phyloP scores from a whole-genome alignment of 2,329 filamentous ascomycete genomes.

The Alternaria sp. region DNA sequence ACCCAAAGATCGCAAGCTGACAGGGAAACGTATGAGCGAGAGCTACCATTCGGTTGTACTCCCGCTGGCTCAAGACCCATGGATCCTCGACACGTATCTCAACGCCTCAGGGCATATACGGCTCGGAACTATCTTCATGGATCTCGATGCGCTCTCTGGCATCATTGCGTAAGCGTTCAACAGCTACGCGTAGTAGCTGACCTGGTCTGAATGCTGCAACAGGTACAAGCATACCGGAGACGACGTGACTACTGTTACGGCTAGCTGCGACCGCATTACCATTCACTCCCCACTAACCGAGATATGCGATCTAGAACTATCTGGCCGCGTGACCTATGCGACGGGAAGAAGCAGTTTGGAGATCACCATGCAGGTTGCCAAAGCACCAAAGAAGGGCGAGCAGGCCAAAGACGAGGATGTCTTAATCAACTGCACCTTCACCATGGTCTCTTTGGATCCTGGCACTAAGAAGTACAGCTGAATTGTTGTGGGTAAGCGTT shows the following conservation, averaged over 20 bases:
- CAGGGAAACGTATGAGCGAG: constrained; percentile 73
- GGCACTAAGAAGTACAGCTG: constrained; percentile 68
- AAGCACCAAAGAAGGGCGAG: constrained; percentile 66
- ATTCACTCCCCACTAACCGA: constrained; percentile 75
- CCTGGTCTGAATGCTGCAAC: constrained; percentile 19
- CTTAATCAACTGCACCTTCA: constrained; percentile 75
- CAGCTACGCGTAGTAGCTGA: constrained; percentile 57
- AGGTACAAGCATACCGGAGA: constrained; percentile 73
- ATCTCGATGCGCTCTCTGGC: constrained; percentile 77
- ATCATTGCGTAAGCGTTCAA: constrained; percentile 67
- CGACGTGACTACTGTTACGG: constrained; percentile 67
- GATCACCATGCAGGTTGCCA: constrained; percentile 75
- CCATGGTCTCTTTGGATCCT: constrained; percentile 77
- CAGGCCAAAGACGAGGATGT: constrained; percentile 64
- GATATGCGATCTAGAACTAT: constrained; percentile 79
- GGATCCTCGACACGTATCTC: constrained; percentile 78
- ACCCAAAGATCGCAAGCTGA: constrained; percentile 61
- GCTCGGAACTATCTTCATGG: constrained; percentile 78
- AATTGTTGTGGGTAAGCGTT: not conserved
- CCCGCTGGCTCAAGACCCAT: constrained; percentile 74
- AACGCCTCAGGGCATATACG: constrained; percentile 76
- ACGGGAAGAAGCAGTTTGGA: constrained; percentile 76
- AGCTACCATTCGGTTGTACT: constrained; percentile 73
- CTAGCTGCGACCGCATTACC: constrained; percentile 68
- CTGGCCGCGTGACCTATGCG: constrained; percentile 72